These are phyloP conservation scores for Dipodascus geniculatus DNA, from an alignment of 805 yeast species.

Conservation along the genomic window DNA sequence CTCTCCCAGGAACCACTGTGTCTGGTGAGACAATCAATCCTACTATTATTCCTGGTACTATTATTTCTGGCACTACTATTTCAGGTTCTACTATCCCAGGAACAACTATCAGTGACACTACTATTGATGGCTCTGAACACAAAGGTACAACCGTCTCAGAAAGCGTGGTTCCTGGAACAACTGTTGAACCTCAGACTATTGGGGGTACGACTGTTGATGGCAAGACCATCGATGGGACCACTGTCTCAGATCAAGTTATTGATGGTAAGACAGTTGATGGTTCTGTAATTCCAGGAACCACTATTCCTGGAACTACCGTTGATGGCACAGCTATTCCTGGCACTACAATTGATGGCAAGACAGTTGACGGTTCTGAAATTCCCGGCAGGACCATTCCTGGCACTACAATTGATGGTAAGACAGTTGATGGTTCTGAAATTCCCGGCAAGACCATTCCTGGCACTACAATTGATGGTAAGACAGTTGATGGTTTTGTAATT, in stretches of 20 bases:
- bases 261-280: too few species aligned
- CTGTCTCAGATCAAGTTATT: too few species aligned
- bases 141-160: too few species aligned
- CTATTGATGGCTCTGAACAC: not conserved
- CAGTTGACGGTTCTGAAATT: too few species aligned
- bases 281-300: too few species aligned
- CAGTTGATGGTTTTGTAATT: not conserved
- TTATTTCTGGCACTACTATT: not conserved
- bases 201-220: too few species aligned
- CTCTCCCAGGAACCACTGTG: not conserved
- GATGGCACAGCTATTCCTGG: too few species aligned
- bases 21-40: not conserved
- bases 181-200: not conserved
- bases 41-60: not conserved
- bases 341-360: too few species aligned
- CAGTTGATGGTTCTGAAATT: not conserved
- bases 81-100: constrained; percentile 1
- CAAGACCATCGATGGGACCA: too few species aligned
- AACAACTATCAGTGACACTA: not conserved
- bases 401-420: not conserved
- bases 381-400: too few species aligned
- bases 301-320: too few species aligned
- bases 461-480: not conserved
- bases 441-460: not conserved
- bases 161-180: not conserved